Percentiles rank a stretch among this genome's conserved stretches.
Conservation (phyloP, 2,329 filamentous ascomycete species). For the Aspergillus sp. region DNA sequence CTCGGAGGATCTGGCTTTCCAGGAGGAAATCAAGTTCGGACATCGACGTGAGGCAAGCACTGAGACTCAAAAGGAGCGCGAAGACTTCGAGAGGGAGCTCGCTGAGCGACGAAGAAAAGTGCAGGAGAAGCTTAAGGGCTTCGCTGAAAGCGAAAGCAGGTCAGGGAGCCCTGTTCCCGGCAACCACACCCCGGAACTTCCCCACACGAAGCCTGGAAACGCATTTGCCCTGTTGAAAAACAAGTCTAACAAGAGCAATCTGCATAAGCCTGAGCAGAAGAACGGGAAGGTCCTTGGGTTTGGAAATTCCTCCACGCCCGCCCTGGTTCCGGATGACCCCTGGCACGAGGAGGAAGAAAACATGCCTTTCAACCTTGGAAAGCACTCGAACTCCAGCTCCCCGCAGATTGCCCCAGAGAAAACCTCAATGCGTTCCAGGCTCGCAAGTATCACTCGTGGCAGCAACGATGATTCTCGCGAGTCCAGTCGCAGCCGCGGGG, state of each 20-base stretch:
- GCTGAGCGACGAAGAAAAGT: conserved; percentile 44
- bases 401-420: conserved; percentile 22
- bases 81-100: conserved; percentile 45
- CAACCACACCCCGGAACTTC: conserved; percentile 28
- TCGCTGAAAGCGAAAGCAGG: conserved; percentile 39
- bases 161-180: conserved; percentile 39
- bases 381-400: conserved; percentile 35
- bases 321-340: conserved; percentile 28
- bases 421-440: conserved; percentile 12
- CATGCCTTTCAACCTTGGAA: conserved; percentile 23
- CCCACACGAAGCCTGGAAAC: conserved; percentile 30
- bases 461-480: conserved; percentile 31
- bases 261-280: conserved; percentile 19
- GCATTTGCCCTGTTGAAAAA: conserved; percentile 42
- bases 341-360: conserved; percentile 36
- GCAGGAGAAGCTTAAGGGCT: conserved; percentile 43
- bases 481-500: conserved; percentile 29
- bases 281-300: conserved; percentile 40
- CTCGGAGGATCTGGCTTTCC: too few relatives aligned
- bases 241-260: conserved; percentile 32
- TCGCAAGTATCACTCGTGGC: conserved; percentile 7
- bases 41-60: conserved; percentile 43
- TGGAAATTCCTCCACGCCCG: conserved; percentile 32
- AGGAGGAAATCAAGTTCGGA: not conserved
- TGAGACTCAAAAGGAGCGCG: conserved; percentile 45